phyloP scores from a whole-genome alignment of 83 land plant species.

The Picea abies region DNA sequence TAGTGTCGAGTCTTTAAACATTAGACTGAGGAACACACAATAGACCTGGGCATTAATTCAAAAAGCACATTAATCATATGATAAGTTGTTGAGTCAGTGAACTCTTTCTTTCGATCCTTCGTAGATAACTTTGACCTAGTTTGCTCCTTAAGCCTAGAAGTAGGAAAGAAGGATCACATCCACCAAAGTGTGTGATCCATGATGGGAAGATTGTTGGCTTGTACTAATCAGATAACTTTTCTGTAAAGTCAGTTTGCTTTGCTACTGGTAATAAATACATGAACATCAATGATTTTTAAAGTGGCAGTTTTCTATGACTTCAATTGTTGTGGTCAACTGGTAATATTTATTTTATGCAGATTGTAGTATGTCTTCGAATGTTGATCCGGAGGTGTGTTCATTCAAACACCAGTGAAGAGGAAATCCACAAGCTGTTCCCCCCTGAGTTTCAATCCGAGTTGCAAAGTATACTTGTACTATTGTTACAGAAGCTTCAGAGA shows the following conservation, averaged over 20 bases:
- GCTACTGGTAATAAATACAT: not conserved
- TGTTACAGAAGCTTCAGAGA: constrained; percentile 34
- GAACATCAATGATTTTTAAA: not conserved
- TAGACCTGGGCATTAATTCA: no score
- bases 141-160: not conserved
- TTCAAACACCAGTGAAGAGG: constrained; percentile 26
- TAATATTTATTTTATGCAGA: constrained; percentile 19
- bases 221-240: not conserved
- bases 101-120: not conserved
- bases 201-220: not conserved
- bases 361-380: constrained; percentile 46
- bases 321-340: not conserved
- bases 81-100: not conserved
- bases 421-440: constrained; percentile 40
- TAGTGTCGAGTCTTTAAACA: no score
- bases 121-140: not conserved
- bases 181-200: not conserved
- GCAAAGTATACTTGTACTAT: constrained; percentile 23
- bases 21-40: no score
- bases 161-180: no score
- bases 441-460: constrained; percentile 32
- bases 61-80: not conserved
- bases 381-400: constrained; percentile 41
- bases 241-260: not conserved
- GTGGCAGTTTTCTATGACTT: not conserved